Conservation (phyloP, 495 filamentous ascomycete species). For the Trichoderma erinaceum region DNA sequence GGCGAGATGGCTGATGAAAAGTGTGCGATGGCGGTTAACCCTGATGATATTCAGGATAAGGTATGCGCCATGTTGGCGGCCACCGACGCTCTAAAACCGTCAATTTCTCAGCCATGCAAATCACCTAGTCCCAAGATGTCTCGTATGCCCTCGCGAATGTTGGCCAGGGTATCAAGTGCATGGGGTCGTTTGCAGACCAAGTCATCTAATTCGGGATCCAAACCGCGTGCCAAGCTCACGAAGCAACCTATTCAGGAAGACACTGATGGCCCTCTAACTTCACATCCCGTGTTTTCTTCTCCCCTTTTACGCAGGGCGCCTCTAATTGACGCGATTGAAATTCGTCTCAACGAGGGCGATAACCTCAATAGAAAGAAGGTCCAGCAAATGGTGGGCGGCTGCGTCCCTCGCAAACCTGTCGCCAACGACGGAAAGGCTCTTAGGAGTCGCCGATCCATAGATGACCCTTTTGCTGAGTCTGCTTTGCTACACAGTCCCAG, state of each 20-base stretch:
- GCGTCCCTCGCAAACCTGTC: slow-evolving; percentile 24
- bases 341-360: slow-evolving; percentile 25
- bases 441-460: slow-evolving; percentile 18
- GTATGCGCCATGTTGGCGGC: slow-evolving; percentile 29
- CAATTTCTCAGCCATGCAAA: not conserved
- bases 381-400: slow-evolving; percentile 21
- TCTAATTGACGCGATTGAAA: slow-evolving; percentile 19
- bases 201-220: not conserved
- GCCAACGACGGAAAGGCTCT: slow-evolving; percentile 22
- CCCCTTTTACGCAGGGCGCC: not conserved
- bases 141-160: slow-evolving; percentile 21
- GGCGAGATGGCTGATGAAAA: not conserved
- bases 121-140: slow-evolving; percentile 17
- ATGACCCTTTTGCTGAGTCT: slow-evolving; percentile 31
- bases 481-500: not conserved
- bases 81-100: slow-evolving; percentile 21
- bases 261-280: not conserved
- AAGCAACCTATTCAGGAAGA: not conserved
- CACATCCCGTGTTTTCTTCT: not conserved
- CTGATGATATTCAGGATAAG: slow-evolving; percentile 22
- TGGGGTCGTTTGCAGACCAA: slow-evolving; percentile 18
- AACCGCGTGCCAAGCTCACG: not conserved
- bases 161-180: slow-evolving; percentile 23
- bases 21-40: not conserved
- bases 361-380: slow-evolving; percentile 26